Base-by-base conservation (phyloP, 148 eudicot species). In the Vaccinium darrowii region DNA sequence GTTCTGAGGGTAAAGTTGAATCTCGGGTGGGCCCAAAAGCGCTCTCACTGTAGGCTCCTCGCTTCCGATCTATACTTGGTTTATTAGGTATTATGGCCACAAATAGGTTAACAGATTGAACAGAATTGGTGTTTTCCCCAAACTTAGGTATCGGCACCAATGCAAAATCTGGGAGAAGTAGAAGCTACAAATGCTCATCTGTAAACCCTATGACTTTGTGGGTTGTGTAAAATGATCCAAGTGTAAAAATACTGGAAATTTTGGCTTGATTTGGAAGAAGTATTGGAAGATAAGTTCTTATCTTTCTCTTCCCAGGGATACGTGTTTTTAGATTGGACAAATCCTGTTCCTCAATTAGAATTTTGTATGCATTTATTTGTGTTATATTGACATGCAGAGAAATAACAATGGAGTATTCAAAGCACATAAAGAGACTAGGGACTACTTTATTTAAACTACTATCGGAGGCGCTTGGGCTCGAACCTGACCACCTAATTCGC, bases 381-480 rank as follows among this genome's bases (percentile, higher is more conserved):
- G 1, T 23, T 36, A 16, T 50, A 14, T 85, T 8, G 36, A 25
- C 14, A n/a, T 33, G 80, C 0, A 86, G 87, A 71, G 85, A 86
- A 9, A 36, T 78, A 33, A 63, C 18, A 16, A 4, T 82, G 33
- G 84, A 76, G 82, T 86, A 86, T 36, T 77, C 85, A 1, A 82
- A 65, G 78, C 82, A 77, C 15, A 49, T 76, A 3, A 71, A 21
- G 67, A 71, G 49, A 76, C 27, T 86, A 16, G 87, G 87, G 16
- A 63, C 49, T 27, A 76, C 77, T 76, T 65, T 86, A 67, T 52
- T 86, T 63, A 78, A 82, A 53, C 25, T 86, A 33, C 81, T 82
- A 78, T 86, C 87, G 0, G 71, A 82, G 75, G 84, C 76, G 3
- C 87, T 86, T 86, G 84, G 87, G 63, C 87, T 86, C 52, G 25